Evolutionary conservation across 148 eudicot genomes (phyloP).

Genomic region (Cornus controversa): DNA sequence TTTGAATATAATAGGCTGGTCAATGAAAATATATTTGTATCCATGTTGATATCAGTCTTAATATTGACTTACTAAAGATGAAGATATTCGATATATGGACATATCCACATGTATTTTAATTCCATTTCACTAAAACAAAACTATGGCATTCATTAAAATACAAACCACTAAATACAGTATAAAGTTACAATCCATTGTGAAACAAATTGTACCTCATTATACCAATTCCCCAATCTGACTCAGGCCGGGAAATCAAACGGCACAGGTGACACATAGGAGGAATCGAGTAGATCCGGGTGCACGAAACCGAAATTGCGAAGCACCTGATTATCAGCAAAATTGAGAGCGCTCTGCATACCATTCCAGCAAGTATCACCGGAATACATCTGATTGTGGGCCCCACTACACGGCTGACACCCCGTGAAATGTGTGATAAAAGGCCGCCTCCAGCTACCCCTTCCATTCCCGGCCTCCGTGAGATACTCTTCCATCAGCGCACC

Average conservation of each 20-base stretch:
- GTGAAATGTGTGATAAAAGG: constrained; percentile 79
- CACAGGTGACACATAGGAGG: constrained; percentile 29
- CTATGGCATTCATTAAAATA: no score
- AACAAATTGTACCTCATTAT: not conserved
- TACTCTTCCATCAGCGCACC: constrained; percentile 19
- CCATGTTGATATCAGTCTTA: not conserved
- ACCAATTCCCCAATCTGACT: not conserved
- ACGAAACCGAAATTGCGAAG: constrained; percentile 54
- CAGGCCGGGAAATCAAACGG: constrained; percentile 27
- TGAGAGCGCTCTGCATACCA: constrained; percentile 50
- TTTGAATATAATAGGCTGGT: no score
- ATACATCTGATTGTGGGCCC: constrained; percentile 49
- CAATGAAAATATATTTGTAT: no score
- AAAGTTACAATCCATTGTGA: not conserved
- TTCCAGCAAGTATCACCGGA: constrained; percentile 37
- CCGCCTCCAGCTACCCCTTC: constrained; percentile 26
- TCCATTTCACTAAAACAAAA: not conserved
- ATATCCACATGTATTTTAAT: not conserved
- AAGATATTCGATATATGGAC: no score
- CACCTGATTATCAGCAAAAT: constrained; percentile 77
- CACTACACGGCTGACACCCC: constrained; percentile 80
- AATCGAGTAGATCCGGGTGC: constrained; percentile 31
- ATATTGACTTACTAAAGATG: no score
- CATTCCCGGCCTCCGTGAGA: constrained; percentile 20
- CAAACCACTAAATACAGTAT: no score